phyloP scores from a whole-genome alignment of 306 rosid species.

The Alnus glutinosa region DNA sequence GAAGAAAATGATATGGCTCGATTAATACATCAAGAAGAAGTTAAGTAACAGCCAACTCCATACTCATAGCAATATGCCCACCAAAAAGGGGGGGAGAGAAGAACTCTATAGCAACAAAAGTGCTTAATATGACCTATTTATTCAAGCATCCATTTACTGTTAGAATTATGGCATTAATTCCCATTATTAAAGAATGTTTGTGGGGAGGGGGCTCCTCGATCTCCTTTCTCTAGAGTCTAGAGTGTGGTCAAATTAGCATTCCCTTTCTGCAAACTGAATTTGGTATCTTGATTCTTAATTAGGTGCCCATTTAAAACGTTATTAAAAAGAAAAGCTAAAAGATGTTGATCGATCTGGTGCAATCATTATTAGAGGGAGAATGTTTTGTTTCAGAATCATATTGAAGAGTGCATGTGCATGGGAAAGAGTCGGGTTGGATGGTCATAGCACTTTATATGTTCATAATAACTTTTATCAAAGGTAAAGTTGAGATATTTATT shows the following conservation, averaged over 20 bases:
- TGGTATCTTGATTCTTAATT: not conserved
- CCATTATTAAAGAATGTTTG: slow-evolving; percentile 36
- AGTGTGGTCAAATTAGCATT: not conserved
- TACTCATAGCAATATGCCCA: no score
- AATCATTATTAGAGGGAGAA: slow-evolving; percentile 10
- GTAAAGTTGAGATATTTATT: slow-evolving; percentile 15
- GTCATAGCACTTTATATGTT: slow-evolving; percentile 12
- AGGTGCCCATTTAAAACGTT: not conserved
- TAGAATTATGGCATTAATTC: slow-evolving; percentile 5
- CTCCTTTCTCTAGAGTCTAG: not conserved
- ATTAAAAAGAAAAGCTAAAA: not conserved
- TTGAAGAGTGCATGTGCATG: no score
- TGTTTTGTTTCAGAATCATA: not conserved
- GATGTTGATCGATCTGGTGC: not conserved
- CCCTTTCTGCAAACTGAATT: not conserved
- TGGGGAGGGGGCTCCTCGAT: slow-evolving; percentile 18
- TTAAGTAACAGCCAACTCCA: no score
- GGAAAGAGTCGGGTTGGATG: not conserved
- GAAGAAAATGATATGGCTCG: no score
- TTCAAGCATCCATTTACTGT: no score
- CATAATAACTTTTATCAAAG: slow-evolving; percentile 14
- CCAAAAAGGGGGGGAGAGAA: no score
- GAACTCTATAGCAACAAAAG: not conserved
- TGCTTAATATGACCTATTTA: no score
- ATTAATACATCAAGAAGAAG: no score